phyloP scores from a whole-genome alignment of 495 filamentous ascomycete species.

The Aspergillus taichungensis region DNA sequence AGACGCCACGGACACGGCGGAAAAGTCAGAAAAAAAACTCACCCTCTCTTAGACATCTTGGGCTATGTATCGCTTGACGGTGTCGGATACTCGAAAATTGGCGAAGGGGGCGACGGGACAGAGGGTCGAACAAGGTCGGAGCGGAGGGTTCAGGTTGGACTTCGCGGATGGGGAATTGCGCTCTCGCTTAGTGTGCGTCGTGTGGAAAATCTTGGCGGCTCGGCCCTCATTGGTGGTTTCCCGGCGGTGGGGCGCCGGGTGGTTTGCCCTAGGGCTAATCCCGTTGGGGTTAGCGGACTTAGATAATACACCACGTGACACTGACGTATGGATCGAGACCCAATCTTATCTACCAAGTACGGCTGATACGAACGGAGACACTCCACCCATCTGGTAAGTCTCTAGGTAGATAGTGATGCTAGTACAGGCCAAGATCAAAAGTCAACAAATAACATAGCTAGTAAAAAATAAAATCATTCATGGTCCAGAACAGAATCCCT shows the following conservation, averaged over 20 bases:
- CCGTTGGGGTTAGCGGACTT: conserved; percentile 6
- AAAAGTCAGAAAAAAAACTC: conserved; percentile 17
- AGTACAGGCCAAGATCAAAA: background rate
- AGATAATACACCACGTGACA: background rate
- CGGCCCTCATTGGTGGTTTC: conserved; percentile 16
- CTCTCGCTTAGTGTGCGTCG: conserved; percentile 43
- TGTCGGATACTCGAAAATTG: conserved; percentile 33
- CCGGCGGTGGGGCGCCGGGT: background rate
- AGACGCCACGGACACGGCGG: background rate
- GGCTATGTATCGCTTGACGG: conserved; percentile 35
- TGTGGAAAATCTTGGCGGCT: conserved; percentile 38
- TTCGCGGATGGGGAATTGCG: conserved; percentile 22
- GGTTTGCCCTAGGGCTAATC: conserved; percentile 34
- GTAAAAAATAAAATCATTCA: too few species aligned
- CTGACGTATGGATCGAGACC: background rate
- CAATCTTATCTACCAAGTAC: background rate
- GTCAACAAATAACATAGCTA: background rate
- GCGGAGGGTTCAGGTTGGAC: conserved; percentile 5
- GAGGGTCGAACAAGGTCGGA: conserved; percentile 23
- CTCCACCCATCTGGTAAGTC: too few species aligned
- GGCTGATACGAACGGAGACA: too few species aligned
- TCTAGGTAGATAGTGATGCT: too few species aligned
- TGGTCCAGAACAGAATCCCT: too few species aligned
- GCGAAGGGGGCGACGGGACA: conserved; percentile 28
- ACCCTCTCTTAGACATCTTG: conserved; percentile 53